phyloP scores from a whole-genome alignment of 768 basidiomycete genomes.

The Punctularia strigosozonata region DNA sequence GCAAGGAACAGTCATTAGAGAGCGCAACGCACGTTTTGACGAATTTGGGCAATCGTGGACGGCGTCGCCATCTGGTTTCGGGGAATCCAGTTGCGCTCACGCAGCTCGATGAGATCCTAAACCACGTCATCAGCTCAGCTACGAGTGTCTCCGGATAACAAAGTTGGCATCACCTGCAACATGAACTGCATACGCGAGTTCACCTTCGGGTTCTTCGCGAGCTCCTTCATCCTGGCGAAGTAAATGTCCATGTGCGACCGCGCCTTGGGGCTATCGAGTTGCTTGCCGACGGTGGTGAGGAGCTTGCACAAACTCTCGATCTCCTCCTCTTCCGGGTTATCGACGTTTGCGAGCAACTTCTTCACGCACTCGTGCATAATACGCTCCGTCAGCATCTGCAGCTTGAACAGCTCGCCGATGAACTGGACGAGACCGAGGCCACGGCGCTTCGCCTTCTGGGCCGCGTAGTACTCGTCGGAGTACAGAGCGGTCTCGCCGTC shows the following conservation, averaged over 20 bases:
- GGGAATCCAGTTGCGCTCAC: constrained; percentile 69
- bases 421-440: constrained; percentile 96
- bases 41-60: constrained; percentile 80
- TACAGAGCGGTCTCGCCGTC: constrained; percentile 68
- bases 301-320: constrained; percentile 94
- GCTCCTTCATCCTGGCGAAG: constrained; percentile 81
- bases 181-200: constrained; percentile 88
- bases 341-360: constrained; percentile 86
- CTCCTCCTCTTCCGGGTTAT: constrained; percentile 95
- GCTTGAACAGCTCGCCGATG: constrained; percentile 96
- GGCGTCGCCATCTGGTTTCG: constrained; percentile 69
- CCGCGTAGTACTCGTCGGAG: constrained; percentile 92
- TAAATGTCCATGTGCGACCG: constrained; percentile 85
- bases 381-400: constrained; percentile 96
- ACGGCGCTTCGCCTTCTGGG: constrained; percentile 94
- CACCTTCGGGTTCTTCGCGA: constrained; percentile 64
- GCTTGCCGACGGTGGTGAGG: constrained; percentile 75
- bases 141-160: neutral
- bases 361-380: constrained; percentile 99
- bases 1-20: constrained; percentile 2
- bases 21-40: constrained; percentile 55
- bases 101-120: constrained; percentile 86
- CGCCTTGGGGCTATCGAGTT: constrained; percentile 74
- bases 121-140: constrained; percentile 4
- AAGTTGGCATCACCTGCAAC: constrained; percentile 59